Conservation (phyloP, 2,329 filamentous ascomycete species). For the Pestalotiopsis sp. region DNA sequence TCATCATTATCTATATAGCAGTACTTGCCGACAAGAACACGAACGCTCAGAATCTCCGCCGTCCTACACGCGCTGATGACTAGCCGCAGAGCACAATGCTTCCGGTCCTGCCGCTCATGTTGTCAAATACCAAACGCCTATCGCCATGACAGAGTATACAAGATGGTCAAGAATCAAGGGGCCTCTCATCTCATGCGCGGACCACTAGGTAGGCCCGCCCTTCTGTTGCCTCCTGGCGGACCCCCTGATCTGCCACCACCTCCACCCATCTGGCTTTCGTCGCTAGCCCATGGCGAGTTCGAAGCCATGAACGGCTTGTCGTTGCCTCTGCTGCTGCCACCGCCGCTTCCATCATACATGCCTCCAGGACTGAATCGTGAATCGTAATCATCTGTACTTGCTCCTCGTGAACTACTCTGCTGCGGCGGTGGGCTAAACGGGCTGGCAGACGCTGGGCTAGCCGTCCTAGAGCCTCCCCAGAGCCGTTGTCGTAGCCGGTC, state of each 20-base stretch:
- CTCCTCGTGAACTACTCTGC: constrained; percentile 29
- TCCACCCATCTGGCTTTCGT: constrained; percentile 42
- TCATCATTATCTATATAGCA: background rate
- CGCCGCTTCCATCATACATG: constrained; percentile 41
- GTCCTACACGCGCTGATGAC: background rate
- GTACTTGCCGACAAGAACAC: background rate
- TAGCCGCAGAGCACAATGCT: background rate
- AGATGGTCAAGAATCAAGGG: background rate
- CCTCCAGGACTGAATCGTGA: constrained; percentile 49
- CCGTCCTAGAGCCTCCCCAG: constrained; percentile 65
- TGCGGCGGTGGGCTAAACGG: constrained; percentile 50
- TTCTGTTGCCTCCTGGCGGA: constrained; percentile 37
- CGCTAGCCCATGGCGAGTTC: constrained; percentile 50
- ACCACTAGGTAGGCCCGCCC: constrained; percentile 40
- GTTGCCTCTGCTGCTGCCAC: constrained; percentile 28
- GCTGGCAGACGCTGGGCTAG: constrained; percentile 52
- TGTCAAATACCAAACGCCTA: constrained; percentile 6
- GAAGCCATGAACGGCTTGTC: constrained; percentile 46
- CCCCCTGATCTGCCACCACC: constrained; percentile 39
- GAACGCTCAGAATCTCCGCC: no score
- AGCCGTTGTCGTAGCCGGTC: constrained; percentile 81
- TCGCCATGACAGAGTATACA: background rate
- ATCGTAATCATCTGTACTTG: constrained; percentile 42
- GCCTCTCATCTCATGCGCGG: constrained; percentile 42
- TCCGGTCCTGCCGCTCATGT: background rate